phyloP scores from a whole-genome alignment of 192 early-diverging fungal genomes.

The Coemansia sp. region DNA sequence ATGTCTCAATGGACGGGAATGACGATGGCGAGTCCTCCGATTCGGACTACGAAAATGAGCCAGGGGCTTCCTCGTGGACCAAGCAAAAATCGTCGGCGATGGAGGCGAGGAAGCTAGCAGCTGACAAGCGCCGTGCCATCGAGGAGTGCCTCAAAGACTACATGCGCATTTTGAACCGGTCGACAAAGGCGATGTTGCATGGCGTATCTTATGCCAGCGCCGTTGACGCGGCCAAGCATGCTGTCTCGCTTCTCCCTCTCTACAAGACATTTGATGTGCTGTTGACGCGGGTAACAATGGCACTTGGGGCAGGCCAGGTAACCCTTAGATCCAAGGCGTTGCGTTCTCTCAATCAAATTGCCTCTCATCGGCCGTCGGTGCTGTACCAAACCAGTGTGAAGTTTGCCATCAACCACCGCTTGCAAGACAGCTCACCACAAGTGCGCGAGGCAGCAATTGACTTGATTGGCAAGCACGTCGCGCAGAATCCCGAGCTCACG shows the following conservation, averaged over 20 bases:
- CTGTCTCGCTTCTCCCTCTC: constrained; percentile 61
- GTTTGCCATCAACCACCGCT: constrained; percentile 69
- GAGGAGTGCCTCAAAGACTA: constrained; percentile 41
- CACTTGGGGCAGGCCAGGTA: constrained; percentile 68
- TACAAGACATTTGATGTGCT: constrained; percentile 73
- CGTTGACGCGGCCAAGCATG: constrained; percentile 43
- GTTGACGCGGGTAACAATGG: constrained; percentile 64
- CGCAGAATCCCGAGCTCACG: constrained; percentile 65
- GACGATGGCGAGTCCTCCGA: neutral
- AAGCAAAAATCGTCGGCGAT: neutral
- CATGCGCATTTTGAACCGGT: constrained; percentile 39
- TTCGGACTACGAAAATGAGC: neutral
- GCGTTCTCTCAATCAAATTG: constrained; percentile 78
- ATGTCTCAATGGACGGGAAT: constrained; percentile 2
- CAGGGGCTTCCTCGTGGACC: neutral
- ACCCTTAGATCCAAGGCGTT: constrained; percentile 77
- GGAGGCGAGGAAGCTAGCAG: neutral
- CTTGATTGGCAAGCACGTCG: constrained; percentile 80
- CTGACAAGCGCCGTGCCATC: constrained; percentile 37
- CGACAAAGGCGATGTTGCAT: constrained; percentile 33
- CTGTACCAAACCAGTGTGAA: constrained; percentile 67
- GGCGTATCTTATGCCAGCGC: constrained; percentile 24
- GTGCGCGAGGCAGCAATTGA: constrained; percentile 94
- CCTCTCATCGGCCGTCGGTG: constrained; percentile 65
- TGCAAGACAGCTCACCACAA: constrained; percentile 80